A percentile compares a stretch with the other conserved stretches of the same genome.
Conservation (phyloP, 441 rosid species). For the Syzygium syzygioides region DNA sequence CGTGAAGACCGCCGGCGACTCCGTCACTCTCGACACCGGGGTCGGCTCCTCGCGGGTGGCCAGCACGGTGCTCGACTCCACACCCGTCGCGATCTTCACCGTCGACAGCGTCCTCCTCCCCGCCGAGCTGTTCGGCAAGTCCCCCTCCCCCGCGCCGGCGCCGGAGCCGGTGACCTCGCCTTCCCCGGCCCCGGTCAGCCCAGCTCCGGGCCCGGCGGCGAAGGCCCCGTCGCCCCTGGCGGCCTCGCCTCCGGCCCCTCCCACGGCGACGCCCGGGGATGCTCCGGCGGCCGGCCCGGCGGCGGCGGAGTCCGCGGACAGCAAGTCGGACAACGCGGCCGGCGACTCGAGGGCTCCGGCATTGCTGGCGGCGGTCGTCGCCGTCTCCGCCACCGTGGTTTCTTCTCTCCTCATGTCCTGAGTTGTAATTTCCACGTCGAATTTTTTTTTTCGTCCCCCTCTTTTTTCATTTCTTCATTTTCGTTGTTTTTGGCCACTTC, state of each 20-base stretch:
- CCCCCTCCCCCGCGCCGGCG: slow-evolving; percentile 68
- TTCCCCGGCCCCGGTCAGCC: slow-evolving; percentile 39
- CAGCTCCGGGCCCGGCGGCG: slow-evolving; percentile 39
- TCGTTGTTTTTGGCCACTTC: neutral
- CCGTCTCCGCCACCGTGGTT: slow-evolving; percentile 17
- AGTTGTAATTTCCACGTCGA: slow-evolving; percentile 28
- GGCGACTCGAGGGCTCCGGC: slow-evolving; percentile 31
- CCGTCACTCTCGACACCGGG: slow-evolving; percentile 71
- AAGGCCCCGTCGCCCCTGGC: slow-evolving; percentile 60
- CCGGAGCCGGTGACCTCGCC: slow-evolving; percentile 43
- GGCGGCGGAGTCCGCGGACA: slow-evolving; percentile 28
- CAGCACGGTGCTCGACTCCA: slow-evolving; percentile 57
- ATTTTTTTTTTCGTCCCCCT: neutral
- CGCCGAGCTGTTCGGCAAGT: slow-evolving; percentile 50
- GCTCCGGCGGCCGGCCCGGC: slow-evolving; percentile 57
- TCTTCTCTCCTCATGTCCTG: slow-evolving; percentile 37
- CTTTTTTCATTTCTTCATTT: neutral
- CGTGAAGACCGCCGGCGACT: slow-evolving; percentile 55
- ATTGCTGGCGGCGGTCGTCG: slow-evolving; percentile 19
- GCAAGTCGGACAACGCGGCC: slow-evolving; percentile 36
- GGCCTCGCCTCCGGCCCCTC: slow-evolving; percentile 89
- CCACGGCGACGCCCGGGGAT: slow-evolving; percentile 44
- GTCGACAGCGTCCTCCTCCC: slow-evolving; percentile 77
- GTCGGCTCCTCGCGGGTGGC: slow-evolving; percentile 65
- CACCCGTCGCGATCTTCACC: slow-evolving; percentile 64